These are phyloP conservation scores for Termitomyces sp. DNA, from an alignment of 768 basidiomycete species.

Conservation along the genomic window DNA sequence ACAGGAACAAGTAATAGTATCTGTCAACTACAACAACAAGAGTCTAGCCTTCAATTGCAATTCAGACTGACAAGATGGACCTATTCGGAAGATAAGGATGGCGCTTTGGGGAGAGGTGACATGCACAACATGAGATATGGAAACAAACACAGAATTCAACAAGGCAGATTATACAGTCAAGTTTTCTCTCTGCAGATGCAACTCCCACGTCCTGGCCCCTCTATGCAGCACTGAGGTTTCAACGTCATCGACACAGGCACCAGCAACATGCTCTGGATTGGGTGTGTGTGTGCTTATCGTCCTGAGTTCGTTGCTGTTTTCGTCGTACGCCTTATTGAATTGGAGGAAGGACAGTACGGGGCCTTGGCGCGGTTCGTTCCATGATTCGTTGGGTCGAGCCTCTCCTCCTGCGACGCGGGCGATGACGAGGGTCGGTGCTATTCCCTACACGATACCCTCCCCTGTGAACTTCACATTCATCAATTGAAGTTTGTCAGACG, in stretches of 20 bases:
- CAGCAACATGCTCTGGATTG: not conserved
- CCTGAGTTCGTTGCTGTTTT: not conserved
- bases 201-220: not conserved
- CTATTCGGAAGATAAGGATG: not conserved
- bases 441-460: slow-evolving; percentile 1
- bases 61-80: not conserved
- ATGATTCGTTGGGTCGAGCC: slow-evolving; percentile 8
- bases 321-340: slow-evolving; percentile 4
- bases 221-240: slow-evolving; percentile 5
- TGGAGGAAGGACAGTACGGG: slow-evolving; percentile 11
- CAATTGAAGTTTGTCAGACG: not conserved
- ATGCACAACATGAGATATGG: not conserved
- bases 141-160: not conserved
- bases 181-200: not conserved
- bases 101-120: not conserved
- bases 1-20: not conserved
- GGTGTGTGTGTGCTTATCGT: slow-evolving; percentile 1
- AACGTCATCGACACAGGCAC: not conserved
- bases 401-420: slow-evolving; percentile 13
- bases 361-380: slow-evolving; percentile 4
- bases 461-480: not conserved
- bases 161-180: not conserved
- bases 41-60: not conserved
- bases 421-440: slow-evolving; percentile 14
- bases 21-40: not conserved